Percentiles rank a stretch among this genome's conserved stretches.
These are phyloP conservation scores for Glycine soja DNA, from an alignment of 306 rosid genomes.

Conservation along the genomic window DNA sequence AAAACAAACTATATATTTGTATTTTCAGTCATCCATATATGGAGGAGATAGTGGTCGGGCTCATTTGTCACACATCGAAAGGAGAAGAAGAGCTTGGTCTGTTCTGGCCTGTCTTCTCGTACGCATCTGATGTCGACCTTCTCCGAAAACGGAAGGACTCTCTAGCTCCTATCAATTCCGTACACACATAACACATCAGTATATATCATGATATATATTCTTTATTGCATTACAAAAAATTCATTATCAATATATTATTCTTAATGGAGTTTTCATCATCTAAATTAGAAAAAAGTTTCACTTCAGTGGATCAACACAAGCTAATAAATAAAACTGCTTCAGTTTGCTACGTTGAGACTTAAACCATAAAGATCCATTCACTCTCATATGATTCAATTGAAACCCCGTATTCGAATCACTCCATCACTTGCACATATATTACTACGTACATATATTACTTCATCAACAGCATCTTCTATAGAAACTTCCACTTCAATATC, in stretches of 20 bases:
- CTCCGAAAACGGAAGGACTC: slow-evolving; percentile 83
- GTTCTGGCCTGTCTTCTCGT: slow-evolving; percentile 62
- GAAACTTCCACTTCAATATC: background rate
- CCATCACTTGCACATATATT: background rate
- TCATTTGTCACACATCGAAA: slow-evolving; percentile 81
- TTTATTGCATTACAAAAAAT: too few relatives aligned
- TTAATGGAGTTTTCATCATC: too few relatives aligned
- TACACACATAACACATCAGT: background rate
- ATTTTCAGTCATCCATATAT: background rate
- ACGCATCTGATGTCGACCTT: slow-evolving; percentile 80
- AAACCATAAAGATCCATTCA: background rate
- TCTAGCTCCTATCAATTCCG: slow-evolving; percentile 59
- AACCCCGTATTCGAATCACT: background rate
- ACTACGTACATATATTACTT: background rate
- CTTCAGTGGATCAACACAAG: too few relatives aligned
- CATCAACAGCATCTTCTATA: background rate
- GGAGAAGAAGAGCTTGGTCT: slow-evolving; percentile 78
- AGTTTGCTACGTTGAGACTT: background rate
- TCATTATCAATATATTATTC: too few relatives aligned
- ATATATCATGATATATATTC: too few relatives aligned
- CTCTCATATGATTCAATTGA: background rate
- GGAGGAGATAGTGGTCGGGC: background rate
- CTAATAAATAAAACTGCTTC: background rate
- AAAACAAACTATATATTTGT: slow-evolving; percentile 1
- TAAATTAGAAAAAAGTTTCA: too few relatives aligned